Conservation (phyloP, 495 filamentous ascomycete species). For the Hypoxylon cercidicola region DNA sequence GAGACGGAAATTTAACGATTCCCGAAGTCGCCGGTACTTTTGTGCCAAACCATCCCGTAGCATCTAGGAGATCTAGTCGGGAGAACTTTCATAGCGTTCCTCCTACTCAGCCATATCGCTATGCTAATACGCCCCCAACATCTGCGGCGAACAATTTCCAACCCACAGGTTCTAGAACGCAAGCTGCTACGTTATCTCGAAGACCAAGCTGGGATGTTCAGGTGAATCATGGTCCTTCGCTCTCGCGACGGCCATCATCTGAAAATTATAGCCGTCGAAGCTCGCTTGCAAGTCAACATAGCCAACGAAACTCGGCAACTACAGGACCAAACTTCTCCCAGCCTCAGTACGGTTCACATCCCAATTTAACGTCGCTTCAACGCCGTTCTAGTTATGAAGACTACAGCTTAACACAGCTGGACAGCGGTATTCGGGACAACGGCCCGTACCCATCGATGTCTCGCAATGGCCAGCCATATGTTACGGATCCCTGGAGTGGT, state of each 20-base stretch:
- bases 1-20: constrained; percentile 47
- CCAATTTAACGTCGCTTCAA: constrained; percentile 42
- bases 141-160: constrained; percentile 43
- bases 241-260: constrained; percentile 41
- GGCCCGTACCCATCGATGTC: constrained; percentile 48
- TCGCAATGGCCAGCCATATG: constrained; percentile 48
- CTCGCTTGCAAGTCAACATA: constrained; percentile 42
- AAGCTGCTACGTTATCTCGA: constrained; percentile 18
- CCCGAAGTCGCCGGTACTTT: constrained; percentile 18
- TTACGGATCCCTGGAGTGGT: constrained; percentile 46
- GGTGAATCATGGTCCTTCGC: constrained; percentile 43
- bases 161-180: constrained; percentile 35
- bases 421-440: constrained; percentile 34
- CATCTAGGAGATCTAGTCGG: constrained; percentile 45
- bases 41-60: constrained; percentile 16
- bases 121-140: constrained; percentile 25
- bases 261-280: constrained; percentile 41
- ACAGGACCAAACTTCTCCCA: constrained; percentile 25
- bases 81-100: constrained; percentile 48
- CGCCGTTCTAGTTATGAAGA: constrained; percentile 58
- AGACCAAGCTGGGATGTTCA: constrained; percentile 46
- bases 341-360: constrained; percentile 41
- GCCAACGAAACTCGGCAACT: constrained; percentile 36
- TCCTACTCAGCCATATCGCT: constrained; percentile 25
- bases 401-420: constrained; percentile 39